phyloP scores from a whole-genome alignment of 331 rosid genomes.

The Acacia concinna region DNA sequence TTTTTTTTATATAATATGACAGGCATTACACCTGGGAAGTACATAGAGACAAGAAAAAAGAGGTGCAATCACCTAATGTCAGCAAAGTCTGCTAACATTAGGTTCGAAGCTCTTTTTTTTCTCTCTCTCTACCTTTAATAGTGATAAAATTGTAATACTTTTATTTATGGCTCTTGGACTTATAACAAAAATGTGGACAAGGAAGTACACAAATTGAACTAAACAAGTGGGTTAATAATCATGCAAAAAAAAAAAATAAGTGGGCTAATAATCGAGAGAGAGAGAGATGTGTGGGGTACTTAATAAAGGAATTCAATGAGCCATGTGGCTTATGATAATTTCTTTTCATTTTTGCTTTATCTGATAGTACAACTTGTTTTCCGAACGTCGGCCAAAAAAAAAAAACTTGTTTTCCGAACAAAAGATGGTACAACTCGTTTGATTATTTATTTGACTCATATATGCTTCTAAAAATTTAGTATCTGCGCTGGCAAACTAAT shows the following conservation, averaged over 20 bases:
- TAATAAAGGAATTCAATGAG: not conserved
- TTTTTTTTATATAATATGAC: too few relatives aligned
- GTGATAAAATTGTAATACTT: too few relatives aligned
- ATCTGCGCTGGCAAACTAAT: fast-evolving
- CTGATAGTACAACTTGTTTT: not conserved
- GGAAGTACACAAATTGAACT: not conserved
- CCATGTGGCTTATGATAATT: not conserved
- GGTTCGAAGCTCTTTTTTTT: too few relatives aligned
- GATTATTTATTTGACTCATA: not conserved
- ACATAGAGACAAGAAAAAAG: too few relatives aligned
- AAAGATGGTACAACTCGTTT: too few relatives aligned
- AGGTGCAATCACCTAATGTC: too few relatives aligned
- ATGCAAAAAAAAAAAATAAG: too few relatives aligned
- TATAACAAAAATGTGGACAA: not conserved
- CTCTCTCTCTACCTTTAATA: too few relatives aligned
- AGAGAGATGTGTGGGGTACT: not conserved
- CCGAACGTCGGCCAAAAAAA: too few relatives aligned
- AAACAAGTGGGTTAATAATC: not conserved
- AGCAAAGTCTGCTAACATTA: too few relatives aligned
- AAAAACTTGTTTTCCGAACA: not conserved
- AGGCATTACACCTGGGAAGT: too few relatives aligned
- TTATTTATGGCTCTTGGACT: too few relatives aligned
- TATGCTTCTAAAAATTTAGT: not conserved
- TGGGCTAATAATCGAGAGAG: not conserved
- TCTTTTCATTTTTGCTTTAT: not conserved